A percentile compares a stretch with the other conserved stretches of the same genome.
Conservation (phyloP, 148 eudicot species). For the Spergularia bocconei region DNA sequence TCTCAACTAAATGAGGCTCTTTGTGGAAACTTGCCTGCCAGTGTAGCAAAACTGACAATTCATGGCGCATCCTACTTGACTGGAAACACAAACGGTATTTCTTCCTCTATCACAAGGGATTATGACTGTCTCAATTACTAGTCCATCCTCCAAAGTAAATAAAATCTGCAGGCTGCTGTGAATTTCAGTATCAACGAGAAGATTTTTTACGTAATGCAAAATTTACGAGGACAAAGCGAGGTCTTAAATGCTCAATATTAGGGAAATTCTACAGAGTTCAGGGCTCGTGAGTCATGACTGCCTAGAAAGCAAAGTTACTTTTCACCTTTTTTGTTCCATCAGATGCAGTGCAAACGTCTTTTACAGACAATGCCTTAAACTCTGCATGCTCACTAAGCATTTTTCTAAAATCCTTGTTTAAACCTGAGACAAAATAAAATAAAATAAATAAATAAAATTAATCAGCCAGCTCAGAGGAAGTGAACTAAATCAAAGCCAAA, state of each 20-base stretch:
- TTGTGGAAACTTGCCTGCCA: slow-evolving; percentile 60
- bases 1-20: background rate
- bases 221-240: background rate
- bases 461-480: background rate
- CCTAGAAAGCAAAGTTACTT: slow-evolving; percentile 15
- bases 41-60: slow-evolving; percentile 99
- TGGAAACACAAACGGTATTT: slow-evolving; percentile 91
- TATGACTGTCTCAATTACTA: slow-evolving; percentile 87
- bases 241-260: slow-evolving; percentile 1
- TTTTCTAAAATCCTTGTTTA: slow-evolving; percentile 73
- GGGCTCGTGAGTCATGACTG: background rate
- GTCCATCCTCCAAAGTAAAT: slow-evolving; percentile 84
- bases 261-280: background rate
- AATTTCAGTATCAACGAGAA: slow-evolving; percentile 63
- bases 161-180: slow-evolving; percentile 94
- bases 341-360: slow-evolving; percentile 71
- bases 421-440: slow-evolving; percentile 38
- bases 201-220: slow-evolving; percentile 31
- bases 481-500: background rate
- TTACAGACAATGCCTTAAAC: slow-evolving; percentile 58
- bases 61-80: slow-evolving; percentile 99
- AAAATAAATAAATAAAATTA: background rate
- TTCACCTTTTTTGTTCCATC: slow-evolving; percentile 97
- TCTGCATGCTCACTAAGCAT: slow-evolving; percentile 69
- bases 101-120: slow-evolving; percentile 79